Evolutionary conservation across 768 basidiomycete genomes (phyloP), one percentile per base, ranked within the genome.

Genomic region (Gyrodon lividus): DNA sequence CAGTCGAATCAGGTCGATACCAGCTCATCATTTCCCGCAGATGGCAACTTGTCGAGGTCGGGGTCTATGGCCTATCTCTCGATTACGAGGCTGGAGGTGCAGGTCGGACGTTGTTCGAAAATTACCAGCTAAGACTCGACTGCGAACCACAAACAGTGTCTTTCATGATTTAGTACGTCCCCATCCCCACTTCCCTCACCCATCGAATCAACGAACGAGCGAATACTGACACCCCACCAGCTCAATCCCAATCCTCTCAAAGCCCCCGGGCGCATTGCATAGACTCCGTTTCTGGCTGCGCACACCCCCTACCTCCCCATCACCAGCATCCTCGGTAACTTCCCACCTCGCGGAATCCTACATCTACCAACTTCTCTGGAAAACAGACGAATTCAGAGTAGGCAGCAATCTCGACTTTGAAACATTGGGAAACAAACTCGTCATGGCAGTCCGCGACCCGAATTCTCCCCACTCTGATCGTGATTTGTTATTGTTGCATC

Each of bases 81-180:
- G 84, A 83, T 17, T 87, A 87, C 57, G 84, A 84, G 46, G 81
- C 82, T 4, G 77, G 76, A 43, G 85, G 86, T 1, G 79, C 81
- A 0, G 84, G 84, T 12, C 74, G 68, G 31, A 70, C 69, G 19
- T 63, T 86, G 10, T 75, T 87, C 49, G 78, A 81, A 14, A 75
- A 83, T 52, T 68, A 77, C 53, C 68, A 68, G n/a, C 62, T 87
- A 38, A 70, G 71, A 19, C 64, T 86, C 20, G 80, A 81, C 40
- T 78, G 76, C 34, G 79, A 84, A 43, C 82, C 83, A 14, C 72
- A 74, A 43, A 62, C 70, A 2, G 62, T 84, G 22, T 72, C 74
- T 13, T 87, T 86, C 64, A 63, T 82, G 24, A 80, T 87, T 52
- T 86, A 84, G 83, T 81, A 57, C 62, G 81, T 71, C 1, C 20